Base-by-base conservation (phyloP, 441 rosid species). In the Flueggea neowawraea region DNA sequence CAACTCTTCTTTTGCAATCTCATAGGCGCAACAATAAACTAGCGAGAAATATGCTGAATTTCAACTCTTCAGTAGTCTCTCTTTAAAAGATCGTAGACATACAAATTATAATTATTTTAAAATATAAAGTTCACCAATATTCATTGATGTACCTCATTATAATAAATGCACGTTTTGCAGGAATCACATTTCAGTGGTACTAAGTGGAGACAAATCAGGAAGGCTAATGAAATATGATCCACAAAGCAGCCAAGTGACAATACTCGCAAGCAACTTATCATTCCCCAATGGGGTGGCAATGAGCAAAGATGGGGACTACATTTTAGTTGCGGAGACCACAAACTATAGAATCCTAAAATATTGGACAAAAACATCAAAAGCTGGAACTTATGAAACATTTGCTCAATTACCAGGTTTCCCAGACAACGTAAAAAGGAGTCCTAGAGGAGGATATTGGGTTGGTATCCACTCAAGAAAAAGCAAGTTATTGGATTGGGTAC, bases 181-280 rank as follows among this genome's bases (percentile, higher is more conserved):
- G 83, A 44, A 73, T 3, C 73, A 67, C 39, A 31, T 72, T 11
- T 16, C 62, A 52, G 68, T 73, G 11, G 57, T 63, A 2, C 14
- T 71, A 3, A 66, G 55, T 5, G 80, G 75, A 3, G 90, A 81
- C n/a, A 80, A 7, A 52, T 65, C 69, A 6, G 92, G 90, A 15
- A 83, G 90, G 68, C 55, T 89, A 4, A 68, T 81, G 53, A 81
- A 69, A 72, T 86, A 86, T 16, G 76, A 86, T 6, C 65, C 73
- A 66, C 52, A 43, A 32, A 78, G 31, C 52, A 77, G 74, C 57
- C 48, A 69, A 43, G 78, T 77, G 48, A 73, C 53, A 10, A 73
- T 81, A 6, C 53, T 83, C 6, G 17, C 61, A 32, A 7, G 6
- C 2, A 66, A 74, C 3, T 58, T 80, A 32, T 59, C 74, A n/a